Base-by-base conservation (phyloP, 1,284 basidiomycete genomes). In the Ceratobasidium sp. region DNA sequence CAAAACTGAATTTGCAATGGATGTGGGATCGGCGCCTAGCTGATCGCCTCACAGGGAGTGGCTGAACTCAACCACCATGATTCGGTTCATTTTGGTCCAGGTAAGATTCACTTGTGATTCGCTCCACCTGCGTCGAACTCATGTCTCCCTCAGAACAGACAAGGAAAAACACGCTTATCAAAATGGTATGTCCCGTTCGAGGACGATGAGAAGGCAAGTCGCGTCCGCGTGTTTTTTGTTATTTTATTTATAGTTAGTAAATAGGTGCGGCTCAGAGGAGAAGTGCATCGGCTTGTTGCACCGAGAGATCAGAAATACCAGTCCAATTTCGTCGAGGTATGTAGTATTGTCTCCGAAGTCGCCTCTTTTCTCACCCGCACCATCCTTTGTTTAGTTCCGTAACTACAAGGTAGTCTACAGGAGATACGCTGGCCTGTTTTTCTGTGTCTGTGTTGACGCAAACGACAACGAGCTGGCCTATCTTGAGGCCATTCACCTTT, bases 251-350 rank as follows among this genome's bases (percentile, higher is more conserved):
- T 36, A 36, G 72, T 3, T 26, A 12, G 43, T 65, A 18, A 58
- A 45, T 76, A 97, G 93, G 92, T 96, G 72, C 88, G 94, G 70
- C 85, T 98, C 71, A 87, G 96, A 45, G 96, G 96, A 26, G 97
- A 99, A 80, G 96, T 99, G 0, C 97, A 98, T 80, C 86, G 97
- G 50, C 81, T 98, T 74, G 93, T 99, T 21, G 97, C 97, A 0
- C 95, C 96, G n/a, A 83, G 97, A 75, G 97, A 99, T 81, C 96
- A 98, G 84, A 98, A 98, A 81, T 97, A 98, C 77, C 97, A 99
- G 81, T 97, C 94, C 72, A 99, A 99, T 82, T 99, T 99, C 79
- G 96, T 98, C 61, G 97, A 99, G 87, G 96, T 97, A 76, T 71
- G 88, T 10, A 34, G 59, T 16, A 28, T 45, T 12, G 55, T 43